A percentile compares a stretch with the other conserved stretches of the same genome.
phyloP scores from a whole-genome alignment of 2,329 filamentous ascomycete species.

The Pseudogymnoascus sp. region DNA sequence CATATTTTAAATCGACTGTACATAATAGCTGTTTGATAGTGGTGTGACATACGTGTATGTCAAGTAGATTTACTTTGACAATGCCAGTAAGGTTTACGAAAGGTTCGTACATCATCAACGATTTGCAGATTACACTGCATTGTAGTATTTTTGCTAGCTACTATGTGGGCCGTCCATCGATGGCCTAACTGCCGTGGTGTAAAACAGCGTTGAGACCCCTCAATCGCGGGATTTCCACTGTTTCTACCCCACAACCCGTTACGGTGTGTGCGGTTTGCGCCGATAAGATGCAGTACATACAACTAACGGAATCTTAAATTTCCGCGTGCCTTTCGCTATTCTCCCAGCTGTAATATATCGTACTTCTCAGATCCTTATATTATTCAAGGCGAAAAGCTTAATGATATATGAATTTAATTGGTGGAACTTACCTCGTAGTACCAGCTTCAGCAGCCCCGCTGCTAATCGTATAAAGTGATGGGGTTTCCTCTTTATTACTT shows the following conservation, averaged over 20 bases:
- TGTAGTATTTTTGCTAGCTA: neutral
- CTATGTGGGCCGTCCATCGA: neutral
- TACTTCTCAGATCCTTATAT: neutral
- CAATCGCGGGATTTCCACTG: neutral
- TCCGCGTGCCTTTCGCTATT: neutral
- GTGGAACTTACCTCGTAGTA: neutral
- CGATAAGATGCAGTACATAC: neutral
- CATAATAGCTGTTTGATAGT: neutral
- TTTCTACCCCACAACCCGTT: neutral
- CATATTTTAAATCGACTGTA: neutral
- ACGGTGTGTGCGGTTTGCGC: neutral
- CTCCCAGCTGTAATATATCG: neutral
- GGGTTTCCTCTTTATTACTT: neutral
- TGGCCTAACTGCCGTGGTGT: neutral
- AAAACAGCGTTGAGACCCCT: neutral
- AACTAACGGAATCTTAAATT: conserved; percentile 7
- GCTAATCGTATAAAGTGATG: neutral
- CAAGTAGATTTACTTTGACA: neutral
- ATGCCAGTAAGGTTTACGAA: neutral
- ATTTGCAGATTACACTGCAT: neutral
- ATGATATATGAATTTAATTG: neutral
- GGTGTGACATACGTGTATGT: neutral
- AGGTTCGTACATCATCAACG: neutral
- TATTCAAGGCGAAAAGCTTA: too few relatives aligned
- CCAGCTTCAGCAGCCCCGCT: neutral